These are phyloP conservation scores for Chenopodium formosanum DNA, from an alignment of 148 eudicot genomes.

Conservation along the genomic window DNA sequence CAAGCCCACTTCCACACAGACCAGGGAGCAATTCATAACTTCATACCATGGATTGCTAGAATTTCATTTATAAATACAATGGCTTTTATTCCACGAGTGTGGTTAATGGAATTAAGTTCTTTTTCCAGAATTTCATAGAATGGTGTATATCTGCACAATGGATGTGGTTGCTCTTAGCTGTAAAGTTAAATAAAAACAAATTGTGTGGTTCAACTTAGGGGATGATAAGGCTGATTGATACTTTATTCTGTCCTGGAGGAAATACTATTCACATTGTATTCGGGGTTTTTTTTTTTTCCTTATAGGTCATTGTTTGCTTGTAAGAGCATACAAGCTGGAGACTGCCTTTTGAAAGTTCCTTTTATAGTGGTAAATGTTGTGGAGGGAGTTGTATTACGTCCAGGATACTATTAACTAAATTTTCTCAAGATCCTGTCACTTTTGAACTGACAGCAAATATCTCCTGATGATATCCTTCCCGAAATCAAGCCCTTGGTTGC, in stretches of 20 bases:
- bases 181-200: too few relatives aligned
- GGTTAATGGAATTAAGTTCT: too few relatives aligned
- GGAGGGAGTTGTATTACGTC: conserved; percentile 5
- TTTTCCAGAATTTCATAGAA: too few relatives aligned
- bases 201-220: background rate
- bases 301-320: conserved; percentile 63
- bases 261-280: background rate
- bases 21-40: too few relatives aligned
- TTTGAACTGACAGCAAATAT: conserved; percentile 52
- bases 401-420: background rate
- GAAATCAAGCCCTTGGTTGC: conserved; percentile 50
- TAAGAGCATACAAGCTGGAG: conserved; percentile 52
- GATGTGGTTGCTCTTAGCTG: too few relatives aligned
- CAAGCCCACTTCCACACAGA: too few relatives aligned
- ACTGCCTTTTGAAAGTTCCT: conserved; percentile 73
- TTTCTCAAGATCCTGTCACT: conserved; percentile 12
- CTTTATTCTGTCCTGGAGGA: background rate
- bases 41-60: too few relatives aligned
- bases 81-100: too few relatives aligned
- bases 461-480: conserved; percentile 59
- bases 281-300: background rate
- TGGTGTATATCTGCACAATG: too few relatives aligned
- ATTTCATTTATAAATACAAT: too few relatives aligned
- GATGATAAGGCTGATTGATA: background rate
- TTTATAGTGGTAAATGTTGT: conserved; percentile 47